Evolutionary conservation across 2,329 filamentous ascomycete genomes (phyloP), one percentile per base, ranked within the genome.

Genomic region (Penicillium sp.): DNA sequence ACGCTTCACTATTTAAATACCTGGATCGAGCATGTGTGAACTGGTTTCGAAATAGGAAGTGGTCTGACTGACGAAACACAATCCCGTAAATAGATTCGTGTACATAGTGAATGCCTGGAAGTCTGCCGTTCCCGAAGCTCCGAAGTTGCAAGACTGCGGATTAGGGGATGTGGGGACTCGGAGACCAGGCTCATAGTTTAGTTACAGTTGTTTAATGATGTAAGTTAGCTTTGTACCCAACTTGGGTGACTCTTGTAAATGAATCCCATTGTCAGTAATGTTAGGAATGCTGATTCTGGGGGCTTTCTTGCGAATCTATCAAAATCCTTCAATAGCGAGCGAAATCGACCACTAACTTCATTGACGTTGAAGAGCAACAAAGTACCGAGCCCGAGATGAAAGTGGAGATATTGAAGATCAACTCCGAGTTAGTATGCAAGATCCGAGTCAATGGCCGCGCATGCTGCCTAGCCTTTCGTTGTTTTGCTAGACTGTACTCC

Each of bases 381-480:
- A 26, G 26, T 21, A 23, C 26, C 23, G 11, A 47, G 26, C 9
- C 14, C 40, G 16, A 34, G 13, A n/a, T 1, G 16, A 14, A 21
- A 50, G n/a, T 37, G 42, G 47, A 31, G 40, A 24, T n/a, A 23
- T 13, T 40, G 26, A 36, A 21, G 42, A 51, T 23, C 40, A 47
- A 16, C 33, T 11, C 33, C 47, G 11, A n/a, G 34, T 47, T 51
- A 19, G 52, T 36, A 54, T 31, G 19, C 7, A 34, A 51, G n/a
- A 10, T 9, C 47, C 47, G 47, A 54, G 28, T 5, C 14, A n/a
- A 14, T 14, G 47, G 52, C 52, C 47, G 47, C 52, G 47, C 39
- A 24, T 43, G 37, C 49, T 14, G 13, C 5, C 23, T 5, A 21
- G 26, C 14, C 13, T n/a, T 21, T 19, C 7, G 14, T 37, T 8